These are phyloP conservation scores for Apiospora phragmitis DNA, from an alignment of 2,329 filamentous ascomycete species.

Conservation along the genomic window DNA sequence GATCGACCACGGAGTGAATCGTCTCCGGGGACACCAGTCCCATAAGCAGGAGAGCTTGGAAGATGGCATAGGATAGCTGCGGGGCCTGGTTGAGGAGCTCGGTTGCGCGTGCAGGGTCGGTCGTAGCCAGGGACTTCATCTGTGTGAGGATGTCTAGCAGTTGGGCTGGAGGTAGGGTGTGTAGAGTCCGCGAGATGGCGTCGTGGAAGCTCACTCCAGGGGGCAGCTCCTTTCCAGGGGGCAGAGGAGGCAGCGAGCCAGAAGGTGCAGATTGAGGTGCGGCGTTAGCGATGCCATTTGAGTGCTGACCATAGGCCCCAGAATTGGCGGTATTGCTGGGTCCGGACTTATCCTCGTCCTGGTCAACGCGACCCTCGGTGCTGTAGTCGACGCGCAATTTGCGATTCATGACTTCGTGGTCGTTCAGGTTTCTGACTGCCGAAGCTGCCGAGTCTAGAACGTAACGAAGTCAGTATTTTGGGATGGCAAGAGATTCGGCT, in stretches of 20 bases:
- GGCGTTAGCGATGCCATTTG: constrained; percentile 26
- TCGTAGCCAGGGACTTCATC: constrained; percentile 87
- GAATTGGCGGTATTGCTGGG: constrained; percentile 20
- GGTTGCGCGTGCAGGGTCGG: constrained; percentile 79
- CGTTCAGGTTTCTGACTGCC: constrained; percentile 92
- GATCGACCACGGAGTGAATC: constrained; percentile 78
- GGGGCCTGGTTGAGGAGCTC: constrained; percentile 87
- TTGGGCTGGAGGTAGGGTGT: constrained; percentile 81
- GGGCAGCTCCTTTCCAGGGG: constrained; percentile 80
- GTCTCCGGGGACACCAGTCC: constrained; percentile 85
- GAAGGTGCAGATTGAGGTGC: constrained; percentile 35
- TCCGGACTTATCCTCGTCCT: constrained; percentile 48
- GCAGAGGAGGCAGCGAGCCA: constrained; percentile 73
- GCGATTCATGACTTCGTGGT: constrained; percentile 91
- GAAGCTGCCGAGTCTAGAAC: constrained; percentile 75
- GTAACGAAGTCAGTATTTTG: not conserved
- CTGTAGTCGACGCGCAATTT: constrained; percentile 95
- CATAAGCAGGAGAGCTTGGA: constrained; percentile 91
- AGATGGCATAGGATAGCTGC: constrained; percentile 91
- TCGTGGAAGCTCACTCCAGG: constrained; percentile 83
- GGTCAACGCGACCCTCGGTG: constrained; percentile 79
- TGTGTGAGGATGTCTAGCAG: constrained; percentile 91
- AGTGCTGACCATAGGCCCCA: constrained; percentile 15
- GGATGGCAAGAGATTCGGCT: not conserved
- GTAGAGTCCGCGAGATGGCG: constrained; percentile 88